Evolutionary conservation across 192 early-diverging fungal species (phyloP).

Genomic region (Allomyces macrogynus): DNA sequence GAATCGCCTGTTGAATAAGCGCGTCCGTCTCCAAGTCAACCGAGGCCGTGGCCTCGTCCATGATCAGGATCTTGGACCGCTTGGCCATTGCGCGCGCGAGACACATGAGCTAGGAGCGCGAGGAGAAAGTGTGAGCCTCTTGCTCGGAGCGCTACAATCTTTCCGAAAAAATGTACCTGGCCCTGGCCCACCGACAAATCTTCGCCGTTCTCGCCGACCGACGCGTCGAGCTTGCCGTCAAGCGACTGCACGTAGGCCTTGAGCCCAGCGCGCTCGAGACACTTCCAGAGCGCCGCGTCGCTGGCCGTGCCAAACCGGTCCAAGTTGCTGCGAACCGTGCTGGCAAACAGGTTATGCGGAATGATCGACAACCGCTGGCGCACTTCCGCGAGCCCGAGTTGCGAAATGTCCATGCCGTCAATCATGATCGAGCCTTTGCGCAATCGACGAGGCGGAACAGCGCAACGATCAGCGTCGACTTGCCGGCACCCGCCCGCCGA

Average conservation of each 20-base stretch:
- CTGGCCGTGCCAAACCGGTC: slow-evolving; percentile 27
- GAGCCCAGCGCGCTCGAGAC: slow-evolving; percentile 43
- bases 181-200: slow-evolving; percentile 70
- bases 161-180: slow-evolving; percentile 14
- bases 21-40: slow-evolving; percentile 48
- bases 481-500: slow-evolving; percentile 54
- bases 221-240: slow-evolving; percentile 38
- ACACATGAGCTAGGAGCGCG: slow-evolving; percentile 16
- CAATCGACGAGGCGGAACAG: slow-evolving; percentile 50
- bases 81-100: slow-evolving; percentile 22
- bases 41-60: slow-evolving; percentile 39
- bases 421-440: slow-evolving; percentile 38
- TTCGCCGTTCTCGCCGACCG: slow-evolving; percentile 55
- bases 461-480: slow-evolving; percentile 45
- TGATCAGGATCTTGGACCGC: slow-evolving; percentile 50
- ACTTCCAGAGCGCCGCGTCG: slow-evolving; percentile 43
- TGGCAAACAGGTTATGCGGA: slow-evolving; percentile 21
- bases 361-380: slow-evolving; percentile 16
- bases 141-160: too few relatives aligned
- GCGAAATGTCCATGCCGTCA: slow-evolving; percentile 46
- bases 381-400: slow-evolving; percentile 34
- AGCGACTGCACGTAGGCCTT: slow-evolving; percentile 37
- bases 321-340: slow-evolving; percentile 28
- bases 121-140: too few relatives aligned
- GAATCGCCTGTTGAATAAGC: slow-evolving; percentile 37